Evolutionary conservation across 345 rosid genomes (phyloP).

Genomic region (Trapa bicornis): DNA sequence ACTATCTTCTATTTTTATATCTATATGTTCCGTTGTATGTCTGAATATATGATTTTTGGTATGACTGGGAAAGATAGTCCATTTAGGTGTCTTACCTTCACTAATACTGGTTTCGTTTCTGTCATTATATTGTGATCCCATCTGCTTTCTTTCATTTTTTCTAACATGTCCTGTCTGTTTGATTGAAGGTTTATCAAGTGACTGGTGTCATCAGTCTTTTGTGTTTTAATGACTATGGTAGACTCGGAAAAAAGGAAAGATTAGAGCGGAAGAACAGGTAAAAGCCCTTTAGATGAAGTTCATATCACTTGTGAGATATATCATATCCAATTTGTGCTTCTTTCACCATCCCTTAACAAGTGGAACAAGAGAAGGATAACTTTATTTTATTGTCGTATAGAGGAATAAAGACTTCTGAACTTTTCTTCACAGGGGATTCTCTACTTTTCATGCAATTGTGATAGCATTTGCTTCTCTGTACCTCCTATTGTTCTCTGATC

Average conservation of each 20-base stretch:
- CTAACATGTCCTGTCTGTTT: slow-evolving; percentile 4
- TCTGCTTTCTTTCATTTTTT: background rate
- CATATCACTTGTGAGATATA: background rate
- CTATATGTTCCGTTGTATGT: background rate
- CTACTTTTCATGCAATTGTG: slow-evolving; percentile 68
- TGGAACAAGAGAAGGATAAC: background rate
- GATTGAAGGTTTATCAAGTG: slow-evolving; percentile 51
- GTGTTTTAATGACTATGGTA: slow-evolving; percentile 41
- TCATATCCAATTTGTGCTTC: slow-evolving; percentile 1
- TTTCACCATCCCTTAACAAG: background rate
- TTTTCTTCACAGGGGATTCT: slow-evolving; percentile 55
- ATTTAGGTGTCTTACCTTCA: background rate
- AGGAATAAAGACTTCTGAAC: background rate
- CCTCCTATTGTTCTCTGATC: slow-evolving; percentile 44
- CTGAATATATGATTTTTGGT: background rate
- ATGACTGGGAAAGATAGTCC: background rate
- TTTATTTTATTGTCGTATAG: background rate
- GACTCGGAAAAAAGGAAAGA: slow-evolving; percentile 36
- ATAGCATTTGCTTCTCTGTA: slow-evolving; percentile 53
- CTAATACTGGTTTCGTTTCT: background rate
- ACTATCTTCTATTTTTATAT: background rate
- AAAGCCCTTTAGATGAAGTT: background rate
- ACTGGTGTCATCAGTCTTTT: slow-evolving; percentile 38
- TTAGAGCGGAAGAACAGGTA: slow-evolving; percentile 88
- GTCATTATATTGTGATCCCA: background rate